Conservation (phyloP, 192 early-diverging fungal species). For the Mortierella antarctica region DNA sequence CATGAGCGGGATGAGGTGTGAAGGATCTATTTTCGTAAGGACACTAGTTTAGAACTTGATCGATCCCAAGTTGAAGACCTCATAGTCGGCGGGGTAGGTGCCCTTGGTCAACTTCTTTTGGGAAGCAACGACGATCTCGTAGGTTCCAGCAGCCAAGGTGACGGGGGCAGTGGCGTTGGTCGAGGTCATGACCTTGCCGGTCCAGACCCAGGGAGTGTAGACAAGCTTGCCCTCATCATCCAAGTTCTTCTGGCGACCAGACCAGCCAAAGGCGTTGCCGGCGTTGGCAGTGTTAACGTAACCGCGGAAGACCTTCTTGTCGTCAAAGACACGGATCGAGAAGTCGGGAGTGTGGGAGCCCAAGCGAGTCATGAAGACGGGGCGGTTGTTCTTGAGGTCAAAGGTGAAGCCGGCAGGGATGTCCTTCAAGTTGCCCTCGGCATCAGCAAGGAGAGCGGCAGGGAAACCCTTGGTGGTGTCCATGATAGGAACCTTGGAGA, state of each 20-base stretch:
- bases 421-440: neutral
- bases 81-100: conserved; percentile 33
- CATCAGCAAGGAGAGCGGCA: neutral
- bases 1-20: no score
- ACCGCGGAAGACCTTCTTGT: conserved; percentile 17
- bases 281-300: conserved; percentile 3
- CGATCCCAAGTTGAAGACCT: conserved; percentile 22
- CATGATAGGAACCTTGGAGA: conserved; percentile 32
- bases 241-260: conserved; percentile 27
- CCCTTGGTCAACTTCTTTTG: conserved; percentile 41
- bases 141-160: conserved; percentile 9
- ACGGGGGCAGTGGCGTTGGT: conserved; percentile 12
- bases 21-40: no score
- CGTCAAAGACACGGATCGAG: conserved; percentile 28
- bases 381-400: conserved; percentile 5
- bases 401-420: conserved; percentile 13
- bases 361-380: conserved; percentile 18
- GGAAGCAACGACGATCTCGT: conserved; percentile 22
- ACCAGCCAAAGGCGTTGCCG: conserved; percentile 5
- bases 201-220: conserved; percentile 18
- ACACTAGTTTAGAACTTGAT: neutral
- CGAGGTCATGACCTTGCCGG: conserved; percentile 23
- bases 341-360: conserved; percentile 37
- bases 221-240: conserved; percentile 19
- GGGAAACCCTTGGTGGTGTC: conserved; percentile 20